Base-by-base conservation (phyloP, 139 green algal genomes). In the Chlamydomonas sp. region DNA sequence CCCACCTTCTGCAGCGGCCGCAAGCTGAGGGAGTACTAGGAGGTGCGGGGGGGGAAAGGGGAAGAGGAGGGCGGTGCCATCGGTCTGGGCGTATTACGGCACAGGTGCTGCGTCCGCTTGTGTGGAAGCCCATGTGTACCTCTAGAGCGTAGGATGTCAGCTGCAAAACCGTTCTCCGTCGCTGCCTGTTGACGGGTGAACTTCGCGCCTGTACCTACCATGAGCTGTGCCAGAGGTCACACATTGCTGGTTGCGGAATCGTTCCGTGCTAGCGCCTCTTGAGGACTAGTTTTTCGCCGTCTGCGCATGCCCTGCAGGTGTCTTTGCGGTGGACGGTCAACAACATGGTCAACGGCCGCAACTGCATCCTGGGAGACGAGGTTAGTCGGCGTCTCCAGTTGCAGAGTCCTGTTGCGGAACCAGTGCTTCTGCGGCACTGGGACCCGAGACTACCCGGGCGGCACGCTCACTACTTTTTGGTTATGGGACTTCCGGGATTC, bases 311-410 rank as follows among this genome's bases (percentile, higher is more conserved):
- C 31, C 31, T 49, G 80, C 74, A 90, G 83, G 72, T 79, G 49
- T 67, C 86, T 0, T 88, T 98, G 66, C 83, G 93, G 14, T 99
- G 97, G 97, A 97, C 97, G 93, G 86, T 94, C 12, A 78, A 86
- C 77, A 97, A 98, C 91, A 96, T 92, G 80, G 1, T 79, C 14
- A 14, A 75, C 31, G 57, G 68, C 49, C 75, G 75, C 58, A 97
- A 95, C 85, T 98, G 95, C 92, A 98, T 99, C 79, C 93, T 99
- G 61, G 97, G 96, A 0, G 97, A 99, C 87, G 97, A 99, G 93
- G 93, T 97, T 89, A 14, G 90, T 9, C 4, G 18, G 5, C 12
- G 2, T 57, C 31, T 49, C 31, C 31, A 49, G 31, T 49, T 49
- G 31, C 31, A 49, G 31, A 49, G 31, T 49, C 31, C 31, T 49